Percentiles rank a stretch among this genome's conserved stretches.
Conservation (phyloP, 1,284 basidiomycete genomes). For the Filobasidium uniguttulatum region DNA sequence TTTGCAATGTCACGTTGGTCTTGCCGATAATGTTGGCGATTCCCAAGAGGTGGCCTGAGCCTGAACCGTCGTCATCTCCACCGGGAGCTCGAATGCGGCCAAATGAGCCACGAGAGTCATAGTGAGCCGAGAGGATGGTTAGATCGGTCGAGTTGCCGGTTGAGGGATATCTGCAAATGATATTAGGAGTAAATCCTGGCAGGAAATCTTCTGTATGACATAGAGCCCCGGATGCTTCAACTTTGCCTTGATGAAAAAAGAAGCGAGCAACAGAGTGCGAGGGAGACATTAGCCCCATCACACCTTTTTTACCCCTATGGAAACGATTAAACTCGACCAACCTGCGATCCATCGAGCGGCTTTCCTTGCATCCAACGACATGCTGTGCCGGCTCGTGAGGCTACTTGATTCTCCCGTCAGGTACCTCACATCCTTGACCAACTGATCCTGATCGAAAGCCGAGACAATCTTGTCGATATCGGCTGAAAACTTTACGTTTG, state of each 20-base stretch:
- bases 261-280: background rate
- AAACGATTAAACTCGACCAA: conserved; percentile 19
- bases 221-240: conserved; percentile 56
- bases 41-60: conserved; percentile 46
- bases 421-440: conserved; percentile 57
- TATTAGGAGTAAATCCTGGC: conserved; percentile 62
- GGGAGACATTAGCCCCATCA: background rate
- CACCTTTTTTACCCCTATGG: background rate
- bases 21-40: conserved; percentile 57
- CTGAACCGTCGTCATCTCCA: conserved; percentile 58
- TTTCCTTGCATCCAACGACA: conserved; percentile 50
- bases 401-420: conserved; percentile 63
- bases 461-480: conserved; percentile 38
- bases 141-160: conserved; percentile 35
- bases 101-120: conserved; percentile 74
- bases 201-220: conserved; percentile 57
- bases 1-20: conserved; percentile 43
- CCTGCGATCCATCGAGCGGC: conserved; percentile 65
- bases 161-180: conserved; percentile 48
- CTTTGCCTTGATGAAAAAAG: conserved; percentile 25
- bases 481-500: conserved; percentile 26
- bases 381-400: conserved; percentile 63
- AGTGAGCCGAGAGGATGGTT: conserved; percentile 64
- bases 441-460: conserved; percentile 46
- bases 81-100: conserved; percentile 58